phyloP scores from a whole-genome alignment of 352 stramenopile genomes.

The Peronosclerospora sorghi region DNA sequence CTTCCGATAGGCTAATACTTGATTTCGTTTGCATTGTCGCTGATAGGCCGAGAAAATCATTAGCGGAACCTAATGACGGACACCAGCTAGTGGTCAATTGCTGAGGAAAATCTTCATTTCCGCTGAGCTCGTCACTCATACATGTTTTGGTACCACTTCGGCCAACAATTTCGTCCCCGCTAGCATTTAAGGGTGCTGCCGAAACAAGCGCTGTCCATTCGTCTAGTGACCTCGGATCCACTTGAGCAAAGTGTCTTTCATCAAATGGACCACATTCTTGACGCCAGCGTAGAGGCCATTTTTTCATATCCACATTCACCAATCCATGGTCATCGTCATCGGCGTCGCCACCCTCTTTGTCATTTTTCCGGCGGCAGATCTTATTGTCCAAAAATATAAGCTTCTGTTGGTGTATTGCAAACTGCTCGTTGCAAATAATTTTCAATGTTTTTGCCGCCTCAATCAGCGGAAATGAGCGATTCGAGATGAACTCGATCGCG shows the following conservation, averaged over 20 bases:
- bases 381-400: constrained; percentile 53
- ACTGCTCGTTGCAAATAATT: constrained; percentile 70
- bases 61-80: constrained; percentile 16
- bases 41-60: constrained; percentile 11
- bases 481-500: constrained; percentile 46
- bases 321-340: constrained; percentile 8
- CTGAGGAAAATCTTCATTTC: constrained; percentile 12
- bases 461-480: constrained; percentile 45
- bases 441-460: constrained; percentile 60
- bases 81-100: constrained; percentile 6
- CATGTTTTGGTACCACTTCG: constrained; percentile 9
- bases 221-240: constrained; percentile 54
- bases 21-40: constrained; percentile 7
- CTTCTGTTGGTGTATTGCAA: constrained; percentile 54
- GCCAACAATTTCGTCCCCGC: constrained; percentile 39
- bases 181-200: constrained; percentile 53
- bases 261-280: constrained; percentile 66
- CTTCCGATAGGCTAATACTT: constrained; percentile 60
- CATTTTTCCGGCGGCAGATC: constrained; percentile 33
- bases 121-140: constrained; percentile 23
- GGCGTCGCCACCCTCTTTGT: constrained; percentile 14
- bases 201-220: constrained; percentile 76
- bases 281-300: constrained; percentile 63
- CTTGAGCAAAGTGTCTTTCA: constrained; percentile 41
- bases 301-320: constrained; percentile 8